Evolutionary conservation across 495 filamentous ascomycete genomes (phyloP), one percentile per base, ranked within the genome.

Genomic region (Tricharina praecox): DNA sequence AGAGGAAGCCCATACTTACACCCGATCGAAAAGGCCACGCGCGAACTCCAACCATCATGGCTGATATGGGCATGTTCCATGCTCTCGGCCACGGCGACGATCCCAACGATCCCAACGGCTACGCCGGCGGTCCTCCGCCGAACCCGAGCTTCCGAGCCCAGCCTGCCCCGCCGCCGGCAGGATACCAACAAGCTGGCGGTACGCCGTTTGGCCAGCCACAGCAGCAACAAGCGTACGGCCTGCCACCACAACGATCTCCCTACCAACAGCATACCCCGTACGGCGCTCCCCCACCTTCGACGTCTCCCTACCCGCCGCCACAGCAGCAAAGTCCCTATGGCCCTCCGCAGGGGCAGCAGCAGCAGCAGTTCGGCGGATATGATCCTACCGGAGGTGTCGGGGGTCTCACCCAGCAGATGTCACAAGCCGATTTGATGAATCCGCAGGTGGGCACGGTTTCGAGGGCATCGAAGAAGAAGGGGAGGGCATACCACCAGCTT

Each of bases 331-430:
- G 55, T 44, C 55, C 43, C 23, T 65, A 62, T 35, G 54, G 53
- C 3, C 47, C 50, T 38, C 58, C 53, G 15, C 64, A 54, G 30
- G 64, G 64, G 37, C 60, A 54, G 26, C 59, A 53, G 30, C 56
- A 51, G 13, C 58, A 61, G 30, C 41, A 24, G 21, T 51, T 50
- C 15, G 39, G 24, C 28, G 34, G 34, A 13, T 11, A 18, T 9
- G 11, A 23, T 53, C 52, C 38, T 18, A n/a, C n/a, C n/a, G n/a
- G 45, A 20, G 63, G 66, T 30, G 68, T 74, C 47, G 76, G 69
- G 23, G 78, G 75, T 20, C 62, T 97, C 52, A 68, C 82, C 25
- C 75, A 78, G n/a, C 85, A 95, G 63, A 87, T 96, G 86, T 78
- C 81, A 28, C 75, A 76, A 10, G 72, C 92, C 70, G 77, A 71